Percentiles rank a stretch among this genome's conserved stretches.
phyloP scores from a whole-genome alignment of 768 basidiomycete species.

The Russula olivacea region DNA sequence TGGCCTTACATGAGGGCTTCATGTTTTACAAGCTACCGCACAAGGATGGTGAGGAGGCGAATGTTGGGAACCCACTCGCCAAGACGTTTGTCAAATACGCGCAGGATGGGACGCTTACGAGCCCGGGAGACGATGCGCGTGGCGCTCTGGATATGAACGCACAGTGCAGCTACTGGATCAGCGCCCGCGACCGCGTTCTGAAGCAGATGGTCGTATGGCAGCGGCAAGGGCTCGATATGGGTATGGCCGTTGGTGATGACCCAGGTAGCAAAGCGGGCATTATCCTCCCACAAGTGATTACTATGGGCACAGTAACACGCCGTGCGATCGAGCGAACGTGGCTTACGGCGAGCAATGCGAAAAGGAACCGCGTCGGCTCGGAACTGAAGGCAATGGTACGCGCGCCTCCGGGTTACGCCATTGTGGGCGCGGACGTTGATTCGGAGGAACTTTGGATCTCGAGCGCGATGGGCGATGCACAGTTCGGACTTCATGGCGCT shows the following conservation, averaged over 20 bases:
- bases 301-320: constrained; percentile 98
- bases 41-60: constrained; percentile 89
- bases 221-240: constrained; percentile 44
- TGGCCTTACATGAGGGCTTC: constrained; percentile 43
- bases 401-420: constrained; percentile 86
- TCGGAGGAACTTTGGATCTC: constrained; percentile 99
- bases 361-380: constrained; percentile 95
- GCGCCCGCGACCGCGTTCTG: constrained; percentile 81
- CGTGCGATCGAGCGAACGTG: constrained; percentile 97
- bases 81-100: constrained; percentile 88
- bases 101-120: constrained; percentile 79
- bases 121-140: constrained; percentile 72
- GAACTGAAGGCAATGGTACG: constrained; percentile 98
- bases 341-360: constrained; percentile 97
- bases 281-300: constrained; percentile 92
- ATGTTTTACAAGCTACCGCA: constrained; percentile 92
- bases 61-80: constrained; percentile 88
- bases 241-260: constrained; percentile 35
- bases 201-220: constrained; percentile 94
- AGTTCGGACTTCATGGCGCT: constrained; percentile 94
- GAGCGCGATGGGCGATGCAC: constrained; percentile 96
- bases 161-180: constrained; percentile 97
- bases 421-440: constrained; percentile 98
- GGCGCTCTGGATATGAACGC: constrained; percentile 89
- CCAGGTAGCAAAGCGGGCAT: constrained; percentile 66